Conservation (phyloP, 306 rosid species). For the Casuarina equisetifolia region DNA sequence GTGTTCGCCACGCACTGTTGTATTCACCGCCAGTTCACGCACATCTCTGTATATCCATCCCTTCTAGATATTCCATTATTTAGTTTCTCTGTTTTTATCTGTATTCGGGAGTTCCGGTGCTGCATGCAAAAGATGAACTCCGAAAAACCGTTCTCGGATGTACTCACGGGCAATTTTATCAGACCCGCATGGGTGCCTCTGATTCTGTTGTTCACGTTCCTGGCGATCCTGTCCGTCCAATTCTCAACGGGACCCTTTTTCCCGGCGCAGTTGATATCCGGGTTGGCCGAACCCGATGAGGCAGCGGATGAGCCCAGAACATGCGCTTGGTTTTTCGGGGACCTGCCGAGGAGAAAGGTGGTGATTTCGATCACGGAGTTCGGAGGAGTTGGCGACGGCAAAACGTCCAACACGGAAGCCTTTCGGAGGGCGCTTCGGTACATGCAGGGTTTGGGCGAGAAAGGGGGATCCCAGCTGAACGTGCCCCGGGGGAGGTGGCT, state of each 20-base stretch:
- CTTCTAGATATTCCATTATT: too few relatives aligned
- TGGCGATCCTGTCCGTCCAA: constrained; percentile 53
- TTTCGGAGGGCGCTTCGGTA: constrained; percentile 58
- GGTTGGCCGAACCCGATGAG: background rate
- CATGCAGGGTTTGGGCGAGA: constrained; percentile 53
- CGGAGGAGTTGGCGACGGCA: constrained; percentile 82
- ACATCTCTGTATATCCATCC: background rate
- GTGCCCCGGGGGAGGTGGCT: constrained; percentile 74
- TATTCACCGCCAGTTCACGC: background rate
- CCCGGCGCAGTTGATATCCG: constrained; percentile 29
- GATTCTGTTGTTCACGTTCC: constrained; percentile 47
- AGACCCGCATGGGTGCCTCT: constrained; percentile 46
- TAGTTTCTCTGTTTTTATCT: background rate
- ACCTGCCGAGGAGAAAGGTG: constrained; percentile 29
- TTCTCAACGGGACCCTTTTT: constrained; percentile 40
- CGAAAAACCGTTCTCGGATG: constrained; percentile 33
- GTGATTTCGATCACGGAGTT: constrained; percentile 69
- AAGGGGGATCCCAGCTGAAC: constrained; percentile 79
- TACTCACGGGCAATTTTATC: constrained; percentile 12
- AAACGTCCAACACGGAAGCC: constrained; percentile 69
- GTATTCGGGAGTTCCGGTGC: background rate
- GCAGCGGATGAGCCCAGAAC: constrained; percentile 17
- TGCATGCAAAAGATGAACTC: constrained; percentile 48
- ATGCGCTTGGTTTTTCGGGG: constrained; percentile 48
- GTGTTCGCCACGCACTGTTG: constrained; percentile 12